Evolutionary conservation across 352 stramenopile genomes (phyloP), one percentile per base, ranked within the genome.

Genomic region (Globisporangium orthogonon): DNA sequence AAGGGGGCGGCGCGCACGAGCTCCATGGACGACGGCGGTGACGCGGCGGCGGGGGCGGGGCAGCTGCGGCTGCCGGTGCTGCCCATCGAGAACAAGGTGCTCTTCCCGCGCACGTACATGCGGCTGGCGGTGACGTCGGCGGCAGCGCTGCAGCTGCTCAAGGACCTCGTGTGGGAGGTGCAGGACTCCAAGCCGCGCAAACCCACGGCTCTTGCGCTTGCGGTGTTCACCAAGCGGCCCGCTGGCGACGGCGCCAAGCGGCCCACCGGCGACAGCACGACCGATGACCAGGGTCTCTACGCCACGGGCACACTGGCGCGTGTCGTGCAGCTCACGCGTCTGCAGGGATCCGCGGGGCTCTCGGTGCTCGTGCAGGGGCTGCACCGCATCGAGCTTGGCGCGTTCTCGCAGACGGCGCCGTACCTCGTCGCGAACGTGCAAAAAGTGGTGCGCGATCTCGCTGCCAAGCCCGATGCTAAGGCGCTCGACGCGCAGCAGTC

Each of bases 121-220:
- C 82, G 82, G 37, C 72, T 91, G 28, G 67, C 78, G 51, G 80
- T 89, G 54, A 85, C 74, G 58, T 79, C 77, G 31, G 52, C 77
- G 15, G 74, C 71, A 18, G 76, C 75, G 50, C 66, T 91, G 58
- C 77, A 87, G 65, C 71, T 91, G 43, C 74, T 91, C 45, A 89
- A 91, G 51, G 78, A 91, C 52, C 65, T 89, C 9, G 73, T 91
- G 17, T 91, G 77, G 82, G 77, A 91, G 50, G 76, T 85, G 14
- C 76, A 81, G 33, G 66, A 45, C 51, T 73, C 67, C 49, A 85
- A 78, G 60, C 61, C 71, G n/a, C 63, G 63, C 18, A 72, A 69
- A 40, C 59, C 65, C 10, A 61, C 68, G 39, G 81, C 78, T 23
- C 67, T 91, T 6, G 67, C 73, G 37, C 58, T 91, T 3, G 81